phyloP scores from a whole-genome alignment of 1,139 yeast species.

The Blastobotrys proliferans region DNA sequence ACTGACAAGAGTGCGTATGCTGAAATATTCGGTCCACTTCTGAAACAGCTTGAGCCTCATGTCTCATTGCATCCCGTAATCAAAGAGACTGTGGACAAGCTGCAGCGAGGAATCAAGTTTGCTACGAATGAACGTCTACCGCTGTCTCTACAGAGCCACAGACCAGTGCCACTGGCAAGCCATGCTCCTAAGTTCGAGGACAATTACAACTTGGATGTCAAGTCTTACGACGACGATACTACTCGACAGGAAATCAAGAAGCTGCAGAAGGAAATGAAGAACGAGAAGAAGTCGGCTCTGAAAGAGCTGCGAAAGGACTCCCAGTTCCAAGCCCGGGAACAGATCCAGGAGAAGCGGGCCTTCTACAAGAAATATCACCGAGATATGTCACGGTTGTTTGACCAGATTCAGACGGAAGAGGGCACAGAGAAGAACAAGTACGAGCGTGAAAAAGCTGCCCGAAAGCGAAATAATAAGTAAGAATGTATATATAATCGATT shows the following conservation, averaged over 20 bases:
- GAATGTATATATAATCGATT: constrained; percentile 1
- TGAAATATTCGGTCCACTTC: constrained; percentile 50
- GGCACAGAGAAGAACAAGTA: constrained; percentile 93
- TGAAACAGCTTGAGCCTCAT: constrained; percentile 16
- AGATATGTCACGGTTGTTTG: constrained; percentile 82
- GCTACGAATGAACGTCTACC: constrained; percentile 57
- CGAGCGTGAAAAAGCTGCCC: constrained; percentile 73
- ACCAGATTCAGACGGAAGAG: constrained; percentile 84
- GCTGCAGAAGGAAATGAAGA: constrained; percentile 79
- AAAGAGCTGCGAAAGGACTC: constrained; percentile 90
- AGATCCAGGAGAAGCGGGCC: constrained; percentile 69
- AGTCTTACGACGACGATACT: constrained; percentile 79
- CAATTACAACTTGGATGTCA: constrained; percentile 92
- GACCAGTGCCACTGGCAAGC: constrained; percentile 79
- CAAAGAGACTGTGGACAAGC: constrained; percentile 29
- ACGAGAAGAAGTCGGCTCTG: constrained; percentile 82
- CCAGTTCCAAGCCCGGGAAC: constrained; percentile 81
- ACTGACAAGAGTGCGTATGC: constrained; percentile 59
- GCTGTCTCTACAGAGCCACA: constrained; percentile 80
- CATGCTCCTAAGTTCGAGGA: constrained; percentile 92
- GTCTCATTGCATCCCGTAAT: background rate
- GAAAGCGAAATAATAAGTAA: constrained; percentile 40
- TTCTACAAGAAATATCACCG: constrained; percentile 77
- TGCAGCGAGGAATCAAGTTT: constrained; percentile 50
- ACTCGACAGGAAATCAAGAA: constrained; percentile 79